phyloP scores from a whole-genome alignment of 768 basidiomycete species.

The Cyclocybe aegerita region DNA sequence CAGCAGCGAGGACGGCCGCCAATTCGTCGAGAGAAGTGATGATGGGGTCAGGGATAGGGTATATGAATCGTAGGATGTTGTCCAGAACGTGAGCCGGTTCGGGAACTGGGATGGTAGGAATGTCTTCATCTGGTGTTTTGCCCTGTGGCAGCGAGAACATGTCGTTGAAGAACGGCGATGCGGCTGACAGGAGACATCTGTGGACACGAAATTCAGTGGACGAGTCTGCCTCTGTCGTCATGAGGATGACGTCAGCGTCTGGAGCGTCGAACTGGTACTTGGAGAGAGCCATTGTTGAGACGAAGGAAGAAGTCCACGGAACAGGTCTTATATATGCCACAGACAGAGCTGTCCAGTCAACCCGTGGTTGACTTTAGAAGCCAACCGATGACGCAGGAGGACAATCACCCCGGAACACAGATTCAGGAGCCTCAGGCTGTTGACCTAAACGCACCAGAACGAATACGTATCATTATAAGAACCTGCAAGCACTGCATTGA shows the following conservation, averaged over 20 bases:
- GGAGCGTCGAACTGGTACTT: conserved; percentile 33
- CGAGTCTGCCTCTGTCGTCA: conserved; percentile 24
- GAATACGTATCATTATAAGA: too few species aligned
- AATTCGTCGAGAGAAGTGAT: conserved; percentile 56
- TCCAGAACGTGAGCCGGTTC: conserved; percentile 48
- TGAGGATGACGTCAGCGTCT: conserved; percentile 25
- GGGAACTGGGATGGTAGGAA: conserved; percentile 53
- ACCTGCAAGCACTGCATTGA: not conserved
- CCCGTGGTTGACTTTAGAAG: too few species aligned
- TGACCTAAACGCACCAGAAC: too few species aligned
- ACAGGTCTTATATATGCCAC: not conserved
- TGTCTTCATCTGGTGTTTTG: conserved; percentile 14
- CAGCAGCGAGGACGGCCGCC: conserved; percentile 46
- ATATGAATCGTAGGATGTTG: conserved; percentile 56
- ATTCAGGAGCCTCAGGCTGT: too few species aligned
- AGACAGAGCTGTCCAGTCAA: too few species aligned
- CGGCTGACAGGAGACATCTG: conserved; percentile 56
- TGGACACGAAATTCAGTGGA: conserved; percentile 58
- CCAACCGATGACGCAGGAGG: too few species aligned
- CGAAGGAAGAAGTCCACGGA: not conserved
- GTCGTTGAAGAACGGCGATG: conserved; percentile 67
- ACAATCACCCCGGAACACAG: too few species aligned
- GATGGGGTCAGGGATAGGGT: conserved; percentile 57
- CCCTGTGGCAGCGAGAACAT: conserved; percentile 67
- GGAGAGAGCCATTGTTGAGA: conserved; percentile 7